Evolutionary conservation across 352 stramenopile species (phyloP).

Genomic region (Phytophthora ohioensis): DNA sequence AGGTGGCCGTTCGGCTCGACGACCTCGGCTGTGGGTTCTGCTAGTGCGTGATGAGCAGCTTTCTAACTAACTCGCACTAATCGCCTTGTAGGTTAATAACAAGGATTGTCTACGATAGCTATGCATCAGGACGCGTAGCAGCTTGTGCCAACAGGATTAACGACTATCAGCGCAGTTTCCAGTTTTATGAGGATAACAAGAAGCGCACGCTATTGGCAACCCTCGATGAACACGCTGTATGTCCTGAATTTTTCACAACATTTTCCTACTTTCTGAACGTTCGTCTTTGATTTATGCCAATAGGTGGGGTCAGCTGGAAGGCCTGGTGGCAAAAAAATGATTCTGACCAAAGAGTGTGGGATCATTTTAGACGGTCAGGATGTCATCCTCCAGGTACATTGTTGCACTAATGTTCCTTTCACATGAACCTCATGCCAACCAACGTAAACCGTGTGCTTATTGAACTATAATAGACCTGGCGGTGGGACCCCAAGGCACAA

Average conservation of each 20-base stretch:
- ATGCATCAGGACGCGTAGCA: slow-evolving; percentile 70
- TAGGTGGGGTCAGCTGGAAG: slow-evolving; percentile 68
- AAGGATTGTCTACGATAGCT: slow-evolving; percentile 35
- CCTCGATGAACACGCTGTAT: slow-evolving; percentile 76
- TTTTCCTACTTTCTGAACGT: neutral
- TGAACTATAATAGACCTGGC: slow-evolving; percentile 51
- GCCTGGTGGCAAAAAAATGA: slow-evolving; percentile 63
- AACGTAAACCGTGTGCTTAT: neutral
- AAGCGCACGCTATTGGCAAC: slow-evolving; percentile 64
- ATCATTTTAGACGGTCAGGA: slow-evolving; percentile 63
- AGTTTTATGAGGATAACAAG: slow-evolving; percentile 77
- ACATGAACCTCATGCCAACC: neutral
- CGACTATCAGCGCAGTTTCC: slow-evolving; percentile 64
- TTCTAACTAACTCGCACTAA: neutral
- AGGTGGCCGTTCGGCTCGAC: slow-evolving; percentile 67
- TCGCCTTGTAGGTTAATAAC: neutral
- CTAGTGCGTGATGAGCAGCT: slow-evolving; percentile 50
- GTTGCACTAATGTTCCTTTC: neutral
- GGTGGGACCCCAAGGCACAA: slow-evolving; percentile 73
- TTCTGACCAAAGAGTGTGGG: slow-evolving; percentile 72
- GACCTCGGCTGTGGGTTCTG: slow-evolving; percentile 72
- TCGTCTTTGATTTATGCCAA: slow-evolving; percentile 5
- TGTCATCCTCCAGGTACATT: slow-evolving; percentile 60
- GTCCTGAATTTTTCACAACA: slow-evolving; percentile 10
- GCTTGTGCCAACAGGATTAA: slow-evolving; percentile 81